Evolutionary conservation across 305 asterid species (phyloP).

Genomic region (Solanum hybrid): DNA sequence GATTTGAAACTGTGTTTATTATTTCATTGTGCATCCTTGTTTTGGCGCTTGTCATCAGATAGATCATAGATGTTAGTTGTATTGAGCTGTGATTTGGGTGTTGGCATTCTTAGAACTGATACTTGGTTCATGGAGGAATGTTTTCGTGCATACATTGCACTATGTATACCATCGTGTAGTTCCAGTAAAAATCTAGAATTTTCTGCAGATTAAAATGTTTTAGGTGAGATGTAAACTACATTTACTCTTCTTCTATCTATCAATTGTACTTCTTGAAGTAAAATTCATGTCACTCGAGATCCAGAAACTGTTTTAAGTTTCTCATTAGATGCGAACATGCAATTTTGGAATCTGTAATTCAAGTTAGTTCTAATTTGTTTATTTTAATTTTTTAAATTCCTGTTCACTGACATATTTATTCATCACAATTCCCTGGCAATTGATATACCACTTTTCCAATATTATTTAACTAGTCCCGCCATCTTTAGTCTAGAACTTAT

Average conservation of each 20-base stretch:
- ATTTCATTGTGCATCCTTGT: neutral
- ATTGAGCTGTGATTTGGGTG: neutral
- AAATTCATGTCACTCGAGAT: neutral
- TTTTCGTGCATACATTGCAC: neutral
- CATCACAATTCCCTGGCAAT: neutral
- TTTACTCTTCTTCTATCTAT: neutral
- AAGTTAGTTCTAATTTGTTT: neutral
- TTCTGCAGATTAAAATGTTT: neutral
- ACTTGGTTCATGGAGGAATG: neutral
- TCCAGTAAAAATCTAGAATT: neutral
- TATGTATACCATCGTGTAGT: neutral
- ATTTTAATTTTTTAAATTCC: neutral
- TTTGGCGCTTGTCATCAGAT: neutral
- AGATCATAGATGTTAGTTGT: neutral
- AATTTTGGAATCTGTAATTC: neutral
- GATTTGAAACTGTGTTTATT: neutral
- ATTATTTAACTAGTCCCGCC: neutral
- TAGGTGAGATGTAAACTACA: neutral
- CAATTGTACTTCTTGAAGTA: neutral
- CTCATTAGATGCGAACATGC: neutral
- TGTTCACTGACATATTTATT: neutral
- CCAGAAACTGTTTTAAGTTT: neutral
- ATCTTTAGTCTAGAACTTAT: neutral
- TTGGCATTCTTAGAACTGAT: neutral
- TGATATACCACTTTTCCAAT: neutral